Base-by-base conservation (phyloP, 2,329 filamentous ascomycete species). In the Fusarium nelsonii region DNA sequence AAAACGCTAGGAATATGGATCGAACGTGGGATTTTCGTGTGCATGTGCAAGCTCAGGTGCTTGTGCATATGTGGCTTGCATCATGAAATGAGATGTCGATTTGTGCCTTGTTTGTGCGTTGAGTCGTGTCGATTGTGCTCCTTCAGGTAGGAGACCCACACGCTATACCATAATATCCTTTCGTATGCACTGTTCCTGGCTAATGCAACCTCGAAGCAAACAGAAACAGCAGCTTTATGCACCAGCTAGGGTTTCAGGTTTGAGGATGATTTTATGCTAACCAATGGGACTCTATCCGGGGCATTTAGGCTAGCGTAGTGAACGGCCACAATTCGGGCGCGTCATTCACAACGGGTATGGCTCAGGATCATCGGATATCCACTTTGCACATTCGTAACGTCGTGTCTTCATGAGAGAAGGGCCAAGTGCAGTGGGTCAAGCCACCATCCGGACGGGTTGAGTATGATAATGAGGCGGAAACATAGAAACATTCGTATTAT, bases 231-330 rank as follows among this genome's bases (percentile, higher is more conserved):
- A 39, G 54, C 60, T 76, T 78, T 78, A 73, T 79, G 77, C 76
- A 78, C 57, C 49, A 73, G 73, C 77, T 77, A 77, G 58, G 43
- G 78, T 79, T 79, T 79, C 78, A 79, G 75, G 75, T 75, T 70
- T 40, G 62, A 49, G 48, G 43, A 50, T 59, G 56, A 37, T 43
- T 61, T 51, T 39, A 33, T 32, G 32, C 41, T 43, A 54, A 32
- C 77, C 77, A 79, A 79, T 78, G 58, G 76, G 76, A 71, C 69
- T 32, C 26, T 34, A 63, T 34, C 76, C 76, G 72, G 58, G 30
- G 8, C 41, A 45, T 37, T 64, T 69, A 66, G 72, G 62, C 53
- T 67, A 48, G 50, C 36, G 59, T 58, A 50, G 62, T 39, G 48
- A 33, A 32, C 64, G 69, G 71, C 54, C 63, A 74, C 60, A 74